Conservation (phyloP, 2,329 filamentous ascomycete genomes). For the Sporothrix globosa region DNA sequence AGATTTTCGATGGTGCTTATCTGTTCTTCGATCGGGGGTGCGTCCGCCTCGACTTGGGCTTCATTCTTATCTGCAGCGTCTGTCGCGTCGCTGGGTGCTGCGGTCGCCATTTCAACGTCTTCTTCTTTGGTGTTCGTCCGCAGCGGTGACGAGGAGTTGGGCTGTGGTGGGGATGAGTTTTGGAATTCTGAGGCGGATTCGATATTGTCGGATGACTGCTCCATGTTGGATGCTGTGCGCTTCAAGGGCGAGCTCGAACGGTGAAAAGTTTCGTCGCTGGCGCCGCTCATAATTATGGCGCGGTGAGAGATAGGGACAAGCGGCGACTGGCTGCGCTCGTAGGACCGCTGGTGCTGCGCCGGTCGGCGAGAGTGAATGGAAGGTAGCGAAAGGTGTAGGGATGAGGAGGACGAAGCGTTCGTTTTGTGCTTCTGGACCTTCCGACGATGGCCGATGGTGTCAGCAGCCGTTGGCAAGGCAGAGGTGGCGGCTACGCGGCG, state of each 20-base stretch:
- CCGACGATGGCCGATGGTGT: constrained; percentile 15
- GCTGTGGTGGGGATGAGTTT: constrained; percentile 44
- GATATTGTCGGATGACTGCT: constrained; percentile 41
- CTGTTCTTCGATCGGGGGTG: constrained; percentile 54
- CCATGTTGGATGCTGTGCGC: constrained; percentile 65
- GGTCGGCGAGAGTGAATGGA: constrained; percentile 29
- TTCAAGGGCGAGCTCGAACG: constrained; percentile 68
- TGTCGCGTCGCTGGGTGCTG: constrained; percentile 37
- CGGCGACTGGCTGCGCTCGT: constrained; percentile 56
- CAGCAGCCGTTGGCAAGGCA: constrained; percentile 1
- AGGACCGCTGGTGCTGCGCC: constrained; percentile 1
- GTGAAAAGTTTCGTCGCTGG: constrained; percentile 57
- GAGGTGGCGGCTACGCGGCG: constrained; percentile 10
- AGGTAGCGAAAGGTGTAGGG: constrained; percentile 37
- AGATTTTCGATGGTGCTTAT: constrained; percentile 71
- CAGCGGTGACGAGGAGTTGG: constrained; percentile 25
- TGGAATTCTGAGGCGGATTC: constrained; percentile 33
- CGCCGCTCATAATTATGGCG: constrained; percentile 64
- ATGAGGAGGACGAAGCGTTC: not conserved
- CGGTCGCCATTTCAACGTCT: constrained; percentile 53
- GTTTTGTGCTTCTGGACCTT: constrained; percentile 14
- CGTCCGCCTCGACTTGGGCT: constrained; percentile 11
- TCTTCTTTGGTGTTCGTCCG: constrained; percentile 43
- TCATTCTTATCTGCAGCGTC: constrained; percentile 35
- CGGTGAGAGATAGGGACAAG: constrained; percentile 54